Base-by-base conservation (phyloP, 306 rosid genomes). In the Pyrus communis region DNA sequence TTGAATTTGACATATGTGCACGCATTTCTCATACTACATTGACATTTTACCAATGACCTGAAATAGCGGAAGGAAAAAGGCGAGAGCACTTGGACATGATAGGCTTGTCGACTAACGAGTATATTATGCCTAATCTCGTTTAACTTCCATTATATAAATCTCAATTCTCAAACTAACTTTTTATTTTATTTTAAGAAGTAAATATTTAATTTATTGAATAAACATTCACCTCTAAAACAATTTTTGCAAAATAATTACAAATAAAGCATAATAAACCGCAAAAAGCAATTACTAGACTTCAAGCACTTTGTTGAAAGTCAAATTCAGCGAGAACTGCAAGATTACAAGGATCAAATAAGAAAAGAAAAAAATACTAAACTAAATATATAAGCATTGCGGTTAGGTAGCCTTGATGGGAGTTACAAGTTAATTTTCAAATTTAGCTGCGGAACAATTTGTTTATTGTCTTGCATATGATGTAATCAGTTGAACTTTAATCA, bases 1-100 rank as follows among this genome's bases (percentile, higher is more conserved):
- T 81, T 83, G 84, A 86, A 78, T 80, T 75, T 87, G 88, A 90
- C 88, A 85, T 74, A 28, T 43, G n/a, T 76, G 79, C 82, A 76
- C 87, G 45, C 31, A 61, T 78, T 90, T 82, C 89, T 84, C 83
- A 10, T 33, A 45, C 33, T 70, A 75, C 51, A 80, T 86, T 88
- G 88, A 85, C 88, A 80, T 78, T 81, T 77, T 76, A 76, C 71
- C 69, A 77, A 77, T 78, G 77, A 64, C 70, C 83, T 68, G 81
- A 73, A 75, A 78, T 80, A 60, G 69, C 57, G 82, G 77, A 61
- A 71, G 76, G 81, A 86, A 81, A 88, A 68, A 83, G 73, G 78
- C 75, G 71, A 43, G 31, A 71, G 72, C 61, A 69, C 69, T 82
- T 87, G 78, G 58, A 73, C 78, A 82, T 61, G 78, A 75, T 76